Evolutionary conservation across 371 early-diverging fungal genomes (phyloP), one percentile per base, ranked within the genome.

Genomic region (Mortierella sp.): DNA sequence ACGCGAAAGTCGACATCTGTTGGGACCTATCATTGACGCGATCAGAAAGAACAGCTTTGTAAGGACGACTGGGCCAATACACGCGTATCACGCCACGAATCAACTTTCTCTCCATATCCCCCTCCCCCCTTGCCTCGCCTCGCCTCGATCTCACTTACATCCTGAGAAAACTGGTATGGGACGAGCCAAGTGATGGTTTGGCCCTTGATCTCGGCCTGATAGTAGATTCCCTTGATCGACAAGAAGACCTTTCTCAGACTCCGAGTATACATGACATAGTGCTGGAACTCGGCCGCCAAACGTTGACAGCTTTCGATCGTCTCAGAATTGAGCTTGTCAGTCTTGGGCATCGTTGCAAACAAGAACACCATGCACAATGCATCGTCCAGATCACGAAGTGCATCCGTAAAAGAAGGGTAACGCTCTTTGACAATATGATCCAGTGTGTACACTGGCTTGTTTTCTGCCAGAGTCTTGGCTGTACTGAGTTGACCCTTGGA

Each of bases 171-270:
- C 79, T 94, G 91, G 82, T 95, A 95, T 21, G 99, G 99, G 17
- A 94, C 94, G 45, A 98, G 79, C 98, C 98, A 98, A 28, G 95
- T 96, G 39, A 98, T 85, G 44, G 87, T 87, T 80, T 95, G 94
- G 22, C 98, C 99, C 80, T 92, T 90, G 78, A 98, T 92, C 57
- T 96, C 96, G 19, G 94, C 97, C 85, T 97, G 97, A 80, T 96
- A 97, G 85, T 98, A 98, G 76, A 97, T 95, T 55, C 99, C 99
- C 87, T 98, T 98, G 90, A 98, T 96, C 17, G 95, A 94, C 66
- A 97, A 83, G 80, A 98, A 98, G 17, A 90, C 91, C 78, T 95
- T 94, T 49, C 92, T 88, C 69, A 98, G 80, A 67, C 89, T 81
- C 56, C 88, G 85, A 37, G 93, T 84, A 34, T 88, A 83, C 76